phyloP scores from a whole-genome alignment of 805 yeast genomes.

The Candida oleophila region DNA sequence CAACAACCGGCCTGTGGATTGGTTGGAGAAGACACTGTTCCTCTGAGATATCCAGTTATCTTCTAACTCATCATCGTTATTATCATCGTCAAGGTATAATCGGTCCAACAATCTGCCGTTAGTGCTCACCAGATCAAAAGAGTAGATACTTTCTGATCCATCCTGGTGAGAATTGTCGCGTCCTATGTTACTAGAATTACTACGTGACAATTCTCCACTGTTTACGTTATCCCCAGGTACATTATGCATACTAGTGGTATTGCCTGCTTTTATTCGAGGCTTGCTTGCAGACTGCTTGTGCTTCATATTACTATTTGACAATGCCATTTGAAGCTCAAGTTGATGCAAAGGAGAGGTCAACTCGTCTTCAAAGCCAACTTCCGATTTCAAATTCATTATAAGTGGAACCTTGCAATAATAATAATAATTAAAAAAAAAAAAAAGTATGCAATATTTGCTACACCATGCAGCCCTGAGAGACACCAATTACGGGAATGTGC shows the following conservation, averaged over 20 bases:
- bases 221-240: background rate
- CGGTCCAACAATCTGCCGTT: slow-evolving; percentile 42
- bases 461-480: background rate
- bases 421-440: too few species aligned
- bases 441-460: too few species aligned
- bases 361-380: slow-evolving; percentile 1
- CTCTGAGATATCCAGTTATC: slow-evolving; percentile 12
- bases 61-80: slow-evolving; percentile 12
- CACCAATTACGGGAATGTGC: background rate
- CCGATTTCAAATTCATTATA: background rate
- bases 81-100: slow-evolving; percentile 27
- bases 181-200: background rate
- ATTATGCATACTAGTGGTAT: background rate
- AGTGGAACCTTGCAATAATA: too few species aligned
- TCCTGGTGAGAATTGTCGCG: background rate
- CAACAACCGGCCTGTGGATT: slow-evolving; percentile 29
- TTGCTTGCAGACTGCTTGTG: background rate
- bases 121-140: slow-evolving; percentile 44
- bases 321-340: slow-evolving; percentile 19
- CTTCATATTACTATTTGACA: background rate
- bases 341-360: slow-evolving; percentile 19
- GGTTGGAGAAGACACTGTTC: slow-evolving; percentile 22
- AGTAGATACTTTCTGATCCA: slow-evolving; percentile 39
- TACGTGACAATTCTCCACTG: background rate
- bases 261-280: slow-evolving; percentile 7